A percentile compares a stretch with the other conserved stretches of the same genome.
Conservation (phyloP, 106 monocot species). For the Ottelia alismoides region DNA sequence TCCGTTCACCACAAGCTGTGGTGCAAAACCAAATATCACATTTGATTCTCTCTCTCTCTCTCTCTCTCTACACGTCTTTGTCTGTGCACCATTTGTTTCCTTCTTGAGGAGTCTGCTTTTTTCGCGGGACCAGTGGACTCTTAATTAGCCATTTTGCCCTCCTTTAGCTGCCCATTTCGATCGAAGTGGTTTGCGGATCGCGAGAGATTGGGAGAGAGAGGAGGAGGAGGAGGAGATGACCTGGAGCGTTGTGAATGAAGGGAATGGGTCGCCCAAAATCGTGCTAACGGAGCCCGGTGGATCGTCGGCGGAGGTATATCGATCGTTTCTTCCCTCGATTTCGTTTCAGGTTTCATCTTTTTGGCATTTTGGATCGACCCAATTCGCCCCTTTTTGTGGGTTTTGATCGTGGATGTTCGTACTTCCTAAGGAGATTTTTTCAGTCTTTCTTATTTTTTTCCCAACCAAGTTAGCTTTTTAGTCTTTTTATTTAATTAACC, state of each 20-base stretch:
- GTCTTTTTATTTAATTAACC: too few species aligned
- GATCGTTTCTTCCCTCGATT: not conserved
- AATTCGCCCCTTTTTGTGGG: not conserved
- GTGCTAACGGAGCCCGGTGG: conserved; percentile 19
- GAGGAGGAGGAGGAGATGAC: conserved; percentile 10
- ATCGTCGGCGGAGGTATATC: conserved; percentile 16
- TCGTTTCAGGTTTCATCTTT: not conserved
- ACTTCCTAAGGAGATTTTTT: not conserved
- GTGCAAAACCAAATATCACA: not conserved
- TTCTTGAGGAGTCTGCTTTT: too few species aligned
- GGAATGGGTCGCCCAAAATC: conserved; percentile 16
- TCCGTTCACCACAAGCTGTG: not conserved
- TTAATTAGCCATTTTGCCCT: not conserved
- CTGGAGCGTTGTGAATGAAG: conserved; percentile 23
- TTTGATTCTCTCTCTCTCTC: not conserved
- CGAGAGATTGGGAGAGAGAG: not conserved
- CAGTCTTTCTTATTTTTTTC: not conserved
- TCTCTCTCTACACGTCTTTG: not conserved
- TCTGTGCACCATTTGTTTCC: too few species aligned
- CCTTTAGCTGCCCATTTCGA: not conserved
- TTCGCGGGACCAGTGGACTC: too few species aligned
- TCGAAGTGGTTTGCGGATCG: too few species aligned
- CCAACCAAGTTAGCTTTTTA: too few species aligned
- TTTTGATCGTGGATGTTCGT: not conserved
- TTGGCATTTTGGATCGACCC: not conserved